Base-by-base conservation (phyloP, 139 green algal species). In the Gonium pectorale region DNA sequence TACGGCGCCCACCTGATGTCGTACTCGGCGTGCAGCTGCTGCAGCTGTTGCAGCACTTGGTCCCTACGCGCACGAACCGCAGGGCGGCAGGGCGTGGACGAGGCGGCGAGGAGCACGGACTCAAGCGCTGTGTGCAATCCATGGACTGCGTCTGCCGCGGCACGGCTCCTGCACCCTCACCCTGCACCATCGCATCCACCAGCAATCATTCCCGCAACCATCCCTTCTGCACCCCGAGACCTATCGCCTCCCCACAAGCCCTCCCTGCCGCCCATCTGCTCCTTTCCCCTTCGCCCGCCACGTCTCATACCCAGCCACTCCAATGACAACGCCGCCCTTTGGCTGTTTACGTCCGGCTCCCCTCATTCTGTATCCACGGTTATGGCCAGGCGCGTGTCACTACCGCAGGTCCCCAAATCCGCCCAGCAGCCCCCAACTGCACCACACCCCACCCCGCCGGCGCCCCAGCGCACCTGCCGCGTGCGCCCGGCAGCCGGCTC, bases 1-100 rank as follows among this genome's bases (percentile, higher is more conserved):
- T 31, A 41, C 4, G 51, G 37, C 75, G 31, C n/a, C n/a, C n/a
- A 71, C 77, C 77, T 70, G n/a, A 83, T 83, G 62, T 83, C 77
- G 77, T 74, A 83, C 31, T 71, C 77, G 26, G 62, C 62, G 33
- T 83, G 77, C 43, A 83, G 63, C 7, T 29, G 62, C 59, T 83
- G 43, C 44, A 73, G 60, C 77, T 83, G 37, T 62, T 63, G 29
- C 24, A 74, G 33, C 27, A 73, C 77, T 1, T 2, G n/a, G n/a
- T 83, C 77, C 77, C 77, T 83, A 59, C n/a, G 21, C 19, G 2
- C 2, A 37, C 19, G 38, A 1, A 15, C 46, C 24, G 40, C 22
- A 21, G 24, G 62, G 5, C 29, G 62, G 62, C 24, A n/a, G 19
- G 35, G 9, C 15, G 64, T 31, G 35, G 35, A 15, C 15, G 35